Base-by-base conservation (phyloP, 2,329 filamentous ascomycete genomes). In the Colletotrichum noveboracense region DNA sequence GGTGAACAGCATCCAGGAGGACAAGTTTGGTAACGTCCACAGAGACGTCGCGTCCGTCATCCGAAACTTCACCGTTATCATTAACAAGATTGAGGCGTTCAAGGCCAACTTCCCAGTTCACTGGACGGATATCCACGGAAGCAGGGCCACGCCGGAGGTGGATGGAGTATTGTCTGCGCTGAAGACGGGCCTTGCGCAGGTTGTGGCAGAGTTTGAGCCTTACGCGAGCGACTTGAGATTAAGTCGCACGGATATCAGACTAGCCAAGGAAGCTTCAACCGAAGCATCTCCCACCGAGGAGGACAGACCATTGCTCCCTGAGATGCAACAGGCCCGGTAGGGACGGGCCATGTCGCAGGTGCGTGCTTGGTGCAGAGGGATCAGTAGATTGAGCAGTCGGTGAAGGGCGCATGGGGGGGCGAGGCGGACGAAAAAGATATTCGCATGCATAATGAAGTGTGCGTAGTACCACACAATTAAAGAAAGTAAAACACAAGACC, bases 21-120 rank as follows among this genome's bases (percentile, higher is more conserved):
- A 98, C 82, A 90, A 90, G 62, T 97, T 93, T 81, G 96, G 96
- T 16, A 94, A 95, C 79, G 96, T 97, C n/a, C 94, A 97, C 78
- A 89, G 92, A 58, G 94, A 97, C 78, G 92, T 98, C 3, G 91
- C 94, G 1, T 86, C 86, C 65, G 93, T 98, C 72, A 91, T 98
- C 66, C 91, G 93, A 62, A 91, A 92, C 2, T 91, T 97, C 76
- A 96, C 95, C 1, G 79, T 83, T 0, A 92, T 94, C 1, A 92
- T 96, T 71, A 89, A 87, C 70, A 92, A 92, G 78, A 86, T 98
- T 5, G 93, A 98, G 80, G 85, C 82, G 2, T 95, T 97, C 81
- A 89, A 92, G 78, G 83, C 83, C 9, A 85, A 80, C 4, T 86
- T 94, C 58, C 88, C 91, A 2, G 84, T 91, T 5, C 95, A 97